Evolutionary conservation across 1,284 basidiomycete genomes (phyloP).

Genomic region (Athelia psychrophila): DNA sequence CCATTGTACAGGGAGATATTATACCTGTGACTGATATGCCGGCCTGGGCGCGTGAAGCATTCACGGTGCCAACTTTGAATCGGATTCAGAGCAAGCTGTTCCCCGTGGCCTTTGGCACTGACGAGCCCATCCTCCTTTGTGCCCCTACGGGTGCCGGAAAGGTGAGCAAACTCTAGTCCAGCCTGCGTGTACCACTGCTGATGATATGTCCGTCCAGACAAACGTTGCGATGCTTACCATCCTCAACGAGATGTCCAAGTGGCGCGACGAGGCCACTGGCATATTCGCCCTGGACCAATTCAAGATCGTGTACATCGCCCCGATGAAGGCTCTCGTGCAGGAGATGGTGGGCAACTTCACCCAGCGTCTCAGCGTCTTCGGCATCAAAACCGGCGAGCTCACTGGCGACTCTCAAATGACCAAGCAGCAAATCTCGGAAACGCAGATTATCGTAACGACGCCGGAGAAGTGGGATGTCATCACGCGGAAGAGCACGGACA

Average conservation of each 20-base stretch:
- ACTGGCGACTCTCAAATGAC: conserved; percentile 99
- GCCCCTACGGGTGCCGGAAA: conserved; percentile 99
- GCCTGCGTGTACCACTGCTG: conserved; percentile 8
- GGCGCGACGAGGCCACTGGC: conserved; percentile 81
- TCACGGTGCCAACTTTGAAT: conserved; percentile 84
- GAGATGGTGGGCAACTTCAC: conserved; percentile 96
- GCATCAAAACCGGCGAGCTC: conserved; percentile 90
- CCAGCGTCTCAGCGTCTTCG: conserved; percentile 78
- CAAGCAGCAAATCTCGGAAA: conserved; percentile 96
- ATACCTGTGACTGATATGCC: conserved; percentile 81
- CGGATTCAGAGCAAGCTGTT: conserved; percentile 93
- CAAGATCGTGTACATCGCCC: conserved; percentile 98
- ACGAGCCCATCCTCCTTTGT: conserved; percentile 94
- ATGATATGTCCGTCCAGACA: conserved; percentile 56
- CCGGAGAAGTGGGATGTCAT: conserved; percentile 99
- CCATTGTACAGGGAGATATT: conserved; percentile 64
- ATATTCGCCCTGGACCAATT: conserved; percentile 88
- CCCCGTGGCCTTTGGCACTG: conserved; percentile 91
- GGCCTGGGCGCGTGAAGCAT: conserved; percentile 85
- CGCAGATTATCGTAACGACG: conserved; percentile 98
- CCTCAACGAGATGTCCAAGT: conserved; percentile 84
- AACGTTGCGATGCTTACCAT: conserved; percentile 97
- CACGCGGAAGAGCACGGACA: conserved; percentile 96
- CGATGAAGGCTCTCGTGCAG: conserved; percentile 98
- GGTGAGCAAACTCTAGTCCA: conserved; percentile 41